These are phyloP conservation scores for Daldinia eschscholtzii DNA, from an alignment of 2,329 filamentous ascomycete species.

Conservation along the genomic window DNA sequence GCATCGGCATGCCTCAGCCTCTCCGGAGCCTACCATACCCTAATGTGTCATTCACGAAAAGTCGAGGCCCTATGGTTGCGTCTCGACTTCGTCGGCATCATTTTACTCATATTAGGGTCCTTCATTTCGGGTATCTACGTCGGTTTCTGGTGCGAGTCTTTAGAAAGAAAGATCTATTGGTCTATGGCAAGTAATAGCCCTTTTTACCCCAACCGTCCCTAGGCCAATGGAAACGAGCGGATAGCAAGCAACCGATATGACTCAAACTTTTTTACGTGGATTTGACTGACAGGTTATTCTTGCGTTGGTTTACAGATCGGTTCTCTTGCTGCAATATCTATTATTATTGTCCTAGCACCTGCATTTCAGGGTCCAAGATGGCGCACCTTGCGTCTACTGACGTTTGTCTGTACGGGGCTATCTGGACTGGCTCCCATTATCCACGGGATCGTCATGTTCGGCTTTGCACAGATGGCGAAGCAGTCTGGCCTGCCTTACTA, in stretches of 20 bases:
- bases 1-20: constrained; percentile 65
- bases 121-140: constrained; percentile 76
- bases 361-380: constrained; percentile 54
- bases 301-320: constrained; percentile 50
- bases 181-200: constrained; percentile 63
- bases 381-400: constrained; percentile 54
- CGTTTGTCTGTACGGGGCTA: constrained; percentile 56
- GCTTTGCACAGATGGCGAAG: constrained; percentile 55
- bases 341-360: constrained; percentile 54
- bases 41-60: constrained; percentile 73
- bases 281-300: constrained; percentile 15
- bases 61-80: constrained; percentile 74
- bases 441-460: constrained; percentile 56
- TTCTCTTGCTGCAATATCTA: constrained; percentile 52
- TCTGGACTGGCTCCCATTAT: constrained; percentile 56
- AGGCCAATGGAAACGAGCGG: neutral
- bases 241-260: neutral
- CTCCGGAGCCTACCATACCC: constrained; percentile 73
- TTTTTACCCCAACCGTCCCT: neutral
- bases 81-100: constrained; percentile 77
- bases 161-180: constrained; percentile 71
- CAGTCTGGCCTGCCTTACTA: constrained; percentile 59
- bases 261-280: neutral
- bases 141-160: constrained; percentile 67
- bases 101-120: constrained; percentile 74